Conservation (phyloP, 2,329 filamentous ascomycete species). For the Aspergillus floridensis region DNA sequence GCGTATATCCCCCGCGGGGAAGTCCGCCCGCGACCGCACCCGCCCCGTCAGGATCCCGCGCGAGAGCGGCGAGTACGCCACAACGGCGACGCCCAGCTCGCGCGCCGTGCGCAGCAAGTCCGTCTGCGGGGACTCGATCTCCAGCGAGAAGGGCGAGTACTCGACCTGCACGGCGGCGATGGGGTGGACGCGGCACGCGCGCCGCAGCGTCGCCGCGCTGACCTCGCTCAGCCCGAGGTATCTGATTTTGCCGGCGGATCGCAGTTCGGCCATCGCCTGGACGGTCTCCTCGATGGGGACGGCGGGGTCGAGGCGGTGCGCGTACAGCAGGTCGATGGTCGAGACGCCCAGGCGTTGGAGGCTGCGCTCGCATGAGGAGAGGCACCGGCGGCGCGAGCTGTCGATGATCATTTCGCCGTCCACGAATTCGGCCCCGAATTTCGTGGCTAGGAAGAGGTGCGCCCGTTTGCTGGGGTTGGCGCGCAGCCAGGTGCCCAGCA, state of each 20-base stretch:
- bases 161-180: slow-evolving; percentile 53
- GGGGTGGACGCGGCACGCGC: slow-evolving; percentile 48
- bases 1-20: slow-evolving; percentile 51
- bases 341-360: slow-evolving; percentile 37
- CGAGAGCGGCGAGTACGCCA: slow-evolving; percentile 61
- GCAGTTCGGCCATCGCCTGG: slow-evolving; percentile 45
- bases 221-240: slow-evolving; percentile 50
- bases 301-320: slow-evolving; percentile 44
- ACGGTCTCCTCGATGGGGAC: slow-evolving; percentile 48
- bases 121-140: slow-evolving; percentile 48
- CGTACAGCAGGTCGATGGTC: slow-evolving; percentile 46
- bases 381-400: slow-evolving; percentile 37
- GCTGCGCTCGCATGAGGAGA: slow-evolving; percentile 35
- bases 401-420: slow-evolving; percentile 24
- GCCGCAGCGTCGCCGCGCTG: slow-evolving; percentile 46
- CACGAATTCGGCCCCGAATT: slow-evolving; percentile 32
- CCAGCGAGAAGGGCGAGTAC: slow-evolving; percentile 50
- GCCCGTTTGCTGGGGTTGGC: slow-evolving; percentile 34
- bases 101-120: slow-evolving; percentile 54
- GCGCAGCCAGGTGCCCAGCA: slow-evolving; percentile 42
- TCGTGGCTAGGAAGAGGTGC: slow-evolving; percentile 43
- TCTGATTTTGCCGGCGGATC: slow-evolving; percentile 50
- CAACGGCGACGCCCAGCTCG: slow-evolving; percentile 57
- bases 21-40: slow-evolving; percentile 47
- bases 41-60: slow-evolving; percentile 57